Base-by-base conservation (phyloP, 371 early-diverging fungal genomes). In the Mucor racemosus region DNA sequence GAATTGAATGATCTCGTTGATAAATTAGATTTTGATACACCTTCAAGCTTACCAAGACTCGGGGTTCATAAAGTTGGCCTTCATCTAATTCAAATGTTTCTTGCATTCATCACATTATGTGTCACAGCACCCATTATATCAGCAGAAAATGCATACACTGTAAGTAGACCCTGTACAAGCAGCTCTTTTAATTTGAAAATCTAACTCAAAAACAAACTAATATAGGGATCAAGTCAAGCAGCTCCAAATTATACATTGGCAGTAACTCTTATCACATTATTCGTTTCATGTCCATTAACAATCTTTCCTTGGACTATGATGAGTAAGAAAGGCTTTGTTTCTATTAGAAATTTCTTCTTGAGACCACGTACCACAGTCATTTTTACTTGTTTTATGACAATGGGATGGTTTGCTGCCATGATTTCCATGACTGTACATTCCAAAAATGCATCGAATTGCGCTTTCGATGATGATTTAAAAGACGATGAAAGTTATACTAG, bases 351-450 rank as follows among this genome's bases (percentile, higher is more conserved):
- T 48, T 82, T 82, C 60, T 78, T 71, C 59, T 11, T 82, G 26
- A 69, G 78, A 61, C 75, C 77, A 21, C 74, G 83, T 11, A 75
- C 80, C 5, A 74, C 62, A 10, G 19, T 82, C 7, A 74, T 82
- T 44, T 78, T 82, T 31, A 75, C 72, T 34, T 40, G 58, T n/a
- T 80, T 80, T 53, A 71, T 78, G 40, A 66, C 78, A 0, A 59
- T 72, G 13, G 35, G 72, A 8, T 82, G 83, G 83, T 72, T 70
- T 14, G 69, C 71, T 9, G 75, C 75, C n/a, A 77, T 78, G 66
- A 71, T 82, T 33, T 68, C 77, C 0, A 78, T 78, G 66, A 76
- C 78, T 26, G 74, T 73, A 0, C 79, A 82, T 59, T 48, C 77
- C 1, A 76, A 65, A 26, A 72, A 72, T 54, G 60, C 68, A 7